Conservation (phyloP, 306 rosid species). For the Inga oerstediana region DNA sequence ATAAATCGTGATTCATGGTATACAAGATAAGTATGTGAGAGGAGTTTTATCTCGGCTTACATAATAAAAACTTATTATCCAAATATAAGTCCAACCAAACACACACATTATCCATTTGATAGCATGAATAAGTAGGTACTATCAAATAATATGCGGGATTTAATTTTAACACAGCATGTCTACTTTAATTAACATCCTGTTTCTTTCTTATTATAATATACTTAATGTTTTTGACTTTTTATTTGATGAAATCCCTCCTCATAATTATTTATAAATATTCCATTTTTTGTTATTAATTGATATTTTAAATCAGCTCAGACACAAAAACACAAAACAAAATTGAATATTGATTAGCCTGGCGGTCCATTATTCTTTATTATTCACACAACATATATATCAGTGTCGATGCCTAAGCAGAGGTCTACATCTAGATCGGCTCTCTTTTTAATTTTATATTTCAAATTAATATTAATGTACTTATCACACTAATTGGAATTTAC, state of each 20-base stretch:
- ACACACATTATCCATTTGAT: background rate
- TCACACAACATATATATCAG: no score
- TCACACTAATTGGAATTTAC: background rate
- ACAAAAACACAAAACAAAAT: background rate
- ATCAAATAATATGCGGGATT: background rate
- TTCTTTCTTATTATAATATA: background rate
- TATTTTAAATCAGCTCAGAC: background rate
- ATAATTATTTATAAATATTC: background rate
- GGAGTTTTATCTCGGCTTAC: no score
- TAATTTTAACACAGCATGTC: background rate
- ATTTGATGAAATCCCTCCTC: background rate
- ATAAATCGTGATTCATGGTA: no score
- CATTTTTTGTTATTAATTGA: background rate
- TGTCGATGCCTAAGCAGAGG: background rate
- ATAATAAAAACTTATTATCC: no score
- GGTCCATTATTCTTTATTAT: constrained; percentile 14
- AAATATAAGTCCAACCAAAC: no score
- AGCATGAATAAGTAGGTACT: background rate
- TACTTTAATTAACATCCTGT: background rate
- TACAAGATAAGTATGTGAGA: no score
- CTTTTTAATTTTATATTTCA: background rate
- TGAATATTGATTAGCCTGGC: constrained; percentile 5
- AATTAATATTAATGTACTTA: background rate
- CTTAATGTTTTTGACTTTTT: background rate
- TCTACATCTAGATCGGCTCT: background rate